A percentile compares a stretch with the other conserved stretches of the same genome.
Evolutionary conservation across 2,329 filamentous ascomycete genomes (phyloP).

Genomic region (Fusarium scirpi): DNA sequence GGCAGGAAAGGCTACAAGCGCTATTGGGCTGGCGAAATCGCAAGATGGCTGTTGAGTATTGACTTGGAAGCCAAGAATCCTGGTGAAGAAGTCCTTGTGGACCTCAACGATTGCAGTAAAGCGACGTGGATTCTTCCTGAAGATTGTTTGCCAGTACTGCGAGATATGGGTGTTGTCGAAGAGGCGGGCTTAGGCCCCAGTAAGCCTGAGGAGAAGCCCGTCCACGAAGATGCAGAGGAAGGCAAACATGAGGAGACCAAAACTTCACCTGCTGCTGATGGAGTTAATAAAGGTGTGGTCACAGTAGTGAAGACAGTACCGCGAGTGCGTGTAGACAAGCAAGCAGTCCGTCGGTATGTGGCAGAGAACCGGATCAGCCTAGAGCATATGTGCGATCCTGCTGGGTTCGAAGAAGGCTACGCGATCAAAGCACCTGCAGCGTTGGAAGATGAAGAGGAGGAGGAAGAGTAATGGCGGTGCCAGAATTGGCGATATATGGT

Average conservation of each 20-base stretch:
- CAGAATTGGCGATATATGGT: neutral
- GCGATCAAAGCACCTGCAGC: slow-evolving; percentile 59
- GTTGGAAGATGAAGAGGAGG: slow-evolving; percentile 50
- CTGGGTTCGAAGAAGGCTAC: slow-evolving; percentile 79
- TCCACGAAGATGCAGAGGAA: slow-evolving; percentile 35
- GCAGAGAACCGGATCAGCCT: slow-evolving; percentile 71
- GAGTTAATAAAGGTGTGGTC: slow-evolving; percentile 46
- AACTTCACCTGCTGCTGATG: slow-evolving; percentile 10
- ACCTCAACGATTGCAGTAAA: slow-evolving; percentile 77
- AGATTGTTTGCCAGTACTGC: slow-evolving; percentile 82
- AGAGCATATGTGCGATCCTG: slow-evolving; percentile 75
- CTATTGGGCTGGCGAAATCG: slow-evolving; percentile 89
- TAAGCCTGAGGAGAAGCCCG: slow-evolving; percentile 46
- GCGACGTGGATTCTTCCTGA: slow-evolving; percentile 87
- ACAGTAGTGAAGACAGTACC: slow-evolving; percentile 53
- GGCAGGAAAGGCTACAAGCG: slow-evolving; percentile 84
- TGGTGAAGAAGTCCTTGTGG: slow-evolving; percentile 63
- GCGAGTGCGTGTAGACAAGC: slow-evolving; percentile 65
- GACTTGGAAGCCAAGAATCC: slow-evolving; percentile 51
- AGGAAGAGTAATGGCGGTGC: slow-evolving; percentile 34
- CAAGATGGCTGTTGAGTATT: slow-evolving; percentile 70
- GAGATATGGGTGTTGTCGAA: slow-evolving; percentile 81
- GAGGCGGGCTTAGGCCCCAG: slow-evolving; percentile 64
- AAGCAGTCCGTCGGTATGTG: slow-evolving; percentile 74
- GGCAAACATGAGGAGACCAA: slow-evolving; percentile 40